Evolutionary conservation across 768 basidiomycete species (phyloP), one percentile per base, ranked within the genome.

Genomic region (Dacryopinax primogenitus): DNA sequence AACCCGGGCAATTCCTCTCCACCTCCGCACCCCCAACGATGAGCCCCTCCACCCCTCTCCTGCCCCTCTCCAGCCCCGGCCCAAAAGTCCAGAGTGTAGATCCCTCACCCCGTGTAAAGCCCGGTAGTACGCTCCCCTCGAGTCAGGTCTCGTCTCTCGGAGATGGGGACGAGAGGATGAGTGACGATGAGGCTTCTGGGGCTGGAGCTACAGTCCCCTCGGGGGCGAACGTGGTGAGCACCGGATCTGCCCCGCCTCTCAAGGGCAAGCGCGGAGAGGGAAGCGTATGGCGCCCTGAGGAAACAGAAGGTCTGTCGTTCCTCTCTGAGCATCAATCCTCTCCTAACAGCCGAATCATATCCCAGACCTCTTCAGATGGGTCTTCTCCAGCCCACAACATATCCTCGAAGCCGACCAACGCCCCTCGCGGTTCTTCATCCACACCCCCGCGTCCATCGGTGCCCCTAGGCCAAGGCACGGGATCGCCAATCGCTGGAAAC

Each of bases 401-500:
- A 26, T 58, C 51, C 23, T 58, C 51, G 51, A 58, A 21, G 51
- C 51, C 3, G 13, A 58, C 13, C 51, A 58, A 21, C 51, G 51
- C 11, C 51, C 51, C 51, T 58, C 51, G 11, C 51, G 51, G 13
- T 58, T 58, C 51, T 58, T 58, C 51, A 3, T 28, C 13, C 26
- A 11, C 51, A 58, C 51, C 13, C 51, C 51, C 51, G 3, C 51
- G 9, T 13, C 51, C 13, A 58, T 58, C 51, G 51, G 51, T 18
- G 51, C 51, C 51, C 51, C 51, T 13, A 23, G 51, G 26, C 51
- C 51, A 28, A 11, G 51, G 51, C 51, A 58, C 51, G 51, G 51
- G 4, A 58, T 58, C 51, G 51, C 51, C 51, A 58, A 58, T 30
- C 51, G 51, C 13, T 58, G 51, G 51, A 58, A 58, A 21, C 51